phyloP scores from a whole-genome alignment of 2,329 filamentous ascomycete species.

The Scopulariopsis brevicaulis region DNA sequence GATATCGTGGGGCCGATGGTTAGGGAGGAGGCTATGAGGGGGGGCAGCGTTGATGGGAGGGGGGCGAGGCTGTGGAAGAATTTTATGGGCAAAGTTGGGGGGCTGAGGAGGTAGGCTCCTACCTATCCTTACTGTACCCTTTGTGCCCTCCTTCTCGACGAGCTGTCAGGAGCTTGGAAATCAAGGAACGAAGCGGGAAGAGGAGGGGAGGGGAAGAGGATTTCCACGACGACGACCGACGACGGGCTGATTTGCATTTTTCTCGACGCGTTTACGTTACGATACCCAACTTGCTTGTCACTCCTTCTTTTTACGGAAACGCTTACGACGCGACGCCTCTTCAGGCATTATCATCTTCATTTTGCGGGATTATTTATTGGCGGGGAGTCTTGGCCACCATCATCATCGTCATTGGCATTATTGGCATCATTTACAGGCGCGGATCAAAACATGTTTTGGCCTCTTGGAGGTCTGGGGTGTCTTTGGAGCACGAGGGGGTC shows the following conservation, averaged over 20 bases:
- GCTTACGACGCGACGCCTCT: neutral
- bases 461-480: neutral
- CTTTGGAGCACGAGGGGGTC: too few species aligned
- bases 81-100: conserved; percentile 1
- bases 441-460: neutral
- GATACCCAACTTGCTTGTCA: neutral
- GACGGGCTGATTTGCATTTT: neutral
- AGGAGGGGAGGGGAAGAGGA: neutral
- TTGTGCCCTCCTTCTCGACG: too few species aligned
- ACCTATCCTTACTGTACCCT: too few species aligned
- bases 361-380: neutral
- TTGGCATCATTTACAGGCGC: neutral
- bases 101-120: neutral
- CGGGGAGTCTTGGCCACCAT: neutral
- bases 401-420: neutral
- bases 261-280: neutral
- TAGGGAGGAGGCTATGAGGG: conserved; percentile 37
- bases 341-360: neutral
- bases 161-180: too few species aligned
- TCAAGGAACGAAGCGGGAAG: too few species aligned
- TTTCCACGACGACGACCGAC: neutral
- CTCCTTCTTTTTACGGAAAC: neutral
- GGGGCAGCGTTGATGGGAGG: conserved; percentile 30
- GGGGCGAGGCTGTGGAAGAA: conserved; percentile 29
- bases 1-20: conserved; percentile 93